Evolutionary conservation across 192 early-diverging fungal genomes (phyloP).

Genomic region (Oehlia diaphana): DNA sequence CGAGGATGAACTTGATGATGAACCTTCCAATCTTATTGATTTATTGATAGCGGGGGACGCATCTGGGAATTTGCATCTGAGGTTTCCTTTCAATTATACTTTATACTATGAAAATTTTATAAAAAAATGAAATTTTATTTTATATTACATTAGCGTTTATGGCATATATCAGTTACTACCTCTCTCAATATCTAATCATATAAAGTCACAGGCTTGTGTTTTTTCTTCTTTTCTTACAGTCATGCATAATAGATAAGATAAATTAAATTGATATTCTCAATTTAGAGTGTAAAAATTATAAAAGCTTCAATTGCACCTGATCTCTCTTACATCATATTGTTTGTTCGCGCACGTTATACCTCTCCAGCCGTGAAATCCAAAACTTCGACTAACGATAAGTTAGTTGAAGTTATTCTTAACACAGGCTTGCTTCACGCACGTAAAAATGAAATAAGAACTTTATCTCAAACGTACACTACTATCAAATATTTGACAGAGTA

Average conservation of each 20-base stretch:
- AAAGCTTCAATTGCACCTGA: constrained; percentile 28
- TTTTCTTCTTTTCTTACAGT: not conserved
- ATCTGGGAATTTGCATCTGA: constrained; percentile 32
- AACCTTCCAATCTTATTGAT: constrained; percentile 16
- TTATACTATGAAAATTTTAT: not conserved
- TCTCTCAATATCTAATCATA: constrained; percentile 23
- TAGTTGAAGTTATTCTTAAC: constrained; percentile 13
- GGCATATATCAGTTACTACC: constrained; percentile 31
- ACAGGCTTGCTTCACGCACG: constrained; percentile 28
- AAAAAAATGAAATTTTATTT: constrained; percentile 4
- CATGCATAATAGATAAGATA: not conserved
- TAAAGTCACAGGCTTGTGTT: constrained; percentile 1
- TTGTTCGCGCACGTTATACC: not conserved
- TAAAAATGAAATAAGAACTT: constrained; percentile 29
- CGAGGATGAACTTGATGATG: constrained; percentile 22
- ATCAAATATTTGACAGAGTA: constrained; percentile 26
- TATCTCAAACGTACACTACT: constrained; percentile 27
- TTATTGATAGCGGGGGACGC: constrained; percentile 31
- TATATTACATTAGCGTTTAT: constrained; percentile 26
- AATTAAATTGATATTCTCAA: not conserved
- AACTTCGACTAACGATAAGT: not conserved
- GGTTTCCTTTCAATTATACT: constrained; percentile 6
- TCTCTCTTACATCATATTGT: constrained; percentile 23
- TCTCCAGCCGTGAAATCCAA: not conserved
- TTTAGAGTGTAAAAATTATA: constrained; percentile 21